Evolutionary conservation across 2,329 filamentous ascomycete genomes (phyloP), one percentile per base, ranked within the genome.

Genomic region (Botryosphaeria agaves): DNA sequence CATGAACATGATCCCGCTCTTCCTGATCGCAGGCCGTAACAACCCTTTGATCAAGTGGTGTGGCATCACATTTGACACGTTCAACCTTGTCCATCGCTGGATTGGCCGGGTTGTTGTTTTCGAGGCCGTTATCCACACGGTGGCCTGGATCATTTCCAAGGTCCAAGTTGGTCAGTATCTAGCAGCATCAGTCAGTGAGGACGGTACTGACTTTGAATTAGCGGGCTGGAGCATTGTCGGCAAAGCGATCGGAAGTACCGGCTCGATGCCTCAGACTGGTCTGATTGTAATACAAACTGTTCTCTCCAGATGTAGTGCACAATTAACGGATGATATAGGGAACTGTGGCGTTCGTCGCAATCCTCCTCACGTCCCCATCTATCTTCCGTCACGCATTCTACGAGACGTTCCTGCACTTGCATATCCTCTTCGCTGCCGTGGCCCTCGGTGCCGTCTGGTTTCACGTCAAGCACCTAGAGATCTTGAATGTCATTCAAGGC

Each of bases 51-150:
- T 85, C 46, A 61, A 62, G 36, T 59, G 78, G 39, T 62, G 81
- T 31, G 72, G 72, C 36, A 72, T 85, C 38, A 80, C 76, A 3
- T 87, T 84, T 50, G 79, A 87, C 51, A 82, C 76, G 1, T 84
- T 80, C 62, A 87, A 85, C 56, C 55, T 87, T 36, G 61, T 85
- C 34, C 79, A 87, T 53, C 69, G 80, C 37, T 85, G 79, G 79
- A 67, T 83, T 38, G 79, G 79, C 41, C 72, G 79, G 23, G 80
- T 84, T 35, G 76, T 79, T 16, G 64, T 77, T 12, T 54, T 81
- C 9, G 76, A 87, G 49, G 63, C 72, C 7, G 41, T 84, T 24
- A 59, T 66, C 18, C 79, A 85, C 52, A 71, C 69, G 1, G 45
- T 71, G 23, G 66, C 74, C 30, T 81, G 62, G 52, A 62, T 69